Base-by-base conservation (phyloP, 495 filamentous ascomycete genomes). In the Schizothecium vesticola region DNA sequence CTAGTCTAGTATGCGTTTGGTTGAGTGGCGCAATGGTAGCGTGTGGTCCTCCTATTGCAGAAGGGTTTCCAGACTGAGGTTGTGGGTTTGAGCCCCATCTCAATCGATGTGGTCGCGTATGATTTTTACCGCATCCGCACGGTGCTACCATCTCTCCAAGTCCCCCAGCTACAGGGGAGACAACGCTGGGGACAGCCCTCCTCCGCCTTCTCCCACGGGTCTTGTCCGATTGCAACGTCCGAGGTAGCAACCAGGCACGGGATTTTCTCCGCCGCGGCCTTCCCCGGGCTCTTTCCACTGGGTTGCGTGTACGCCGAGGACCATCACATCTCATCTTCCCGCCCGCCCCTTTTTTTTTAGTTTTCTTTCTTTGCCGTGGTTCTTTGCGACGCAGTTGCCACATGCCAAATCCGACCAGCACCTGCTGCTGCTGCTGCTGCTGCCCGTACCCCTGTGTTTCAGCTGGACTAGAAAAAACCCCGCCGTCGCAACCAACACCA, bases 11-110 rank as follows among this genome's bases (percentile, higher is more conserved):
- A 63, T 23, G 16, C 13, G 5, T 59, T 58, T 19, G 79, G 78
- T 74, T 74, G 75, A 67, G 80, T 82, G 78, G 79, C 78, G 78
- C 77, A 80, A 81, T 80, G 79, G 80, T 81, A 82, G 78, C 78
- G 77, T 76, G 77, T 76, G 76, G 76, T 76, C 75, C 80, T 82
- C 79, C 80, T 82, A 81, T 65, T 33, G 31, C 31, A 71, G 22
- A 65, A 70, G 61, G 72, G 68, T 67, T 65, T 57, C 51, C 67
- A 82, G 76, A 76, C 75, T 80, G 76, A 80, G 79, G 79, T 81
- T 82, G 79, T 79, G 79, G 79, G 80, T 82, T 81, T 79, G 80
- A 82, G 79, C 81, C 80, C 80, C 79, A 79, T 80, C 79, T 71
- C 74, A 73, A 73, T 80, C 80, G 79, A 64, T 55, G 13, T 24